These are phyloP conservation scores for Escovopsis sp. DNA, from an alignment of 2,329 filamentous ascomycete species.

Conservation along the genomic window DNA sequence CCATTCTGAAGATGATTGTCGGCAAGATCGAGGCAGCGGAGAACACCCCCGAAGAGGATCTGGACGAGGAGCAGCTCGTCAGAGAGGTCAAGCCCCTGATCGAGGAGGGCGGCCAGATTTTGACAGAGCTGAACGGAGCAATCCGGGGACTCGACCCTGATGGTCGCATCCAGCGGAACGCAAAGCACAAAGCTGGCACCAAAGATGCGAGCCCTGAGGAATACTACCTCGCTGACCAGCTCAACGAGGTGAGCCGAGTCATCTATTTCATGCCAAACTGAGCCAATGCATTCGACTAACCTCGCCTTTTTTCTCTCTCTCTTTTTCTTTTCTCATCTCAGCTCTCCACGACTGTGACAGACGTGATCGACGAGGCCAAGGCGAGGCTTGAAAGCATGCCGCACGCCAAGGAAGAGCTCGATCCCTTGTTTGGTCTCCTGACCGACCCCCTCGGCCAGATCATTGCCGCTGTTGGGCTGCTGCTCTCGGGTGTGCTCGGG, in stretches of 20 bases:
- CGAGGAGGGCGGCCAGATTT: constrained; percentile 68
- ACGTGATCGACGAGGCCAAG: constrained; percentile 76
- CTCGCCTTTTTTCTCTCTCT: no score
- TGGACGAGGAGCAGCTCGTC: constrained; percentile 81
- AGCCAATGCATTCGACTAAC: constrained; percentile 4
- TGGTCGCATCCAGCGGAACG: constrained; percentile 68
- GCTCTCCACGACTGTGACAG: constrained; percentile 65
- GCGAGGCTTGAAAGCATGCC: constrained; percentile 84
- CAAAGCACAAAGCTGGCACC: constrained; percentile 64
- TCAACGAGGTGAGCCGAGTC: constrained; percentile 49
- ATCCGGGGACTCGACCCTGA: constrained; percentile 84
- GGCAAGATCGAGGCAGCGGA: constrained; percentile 73
- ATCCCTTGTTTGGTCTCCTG: constrained; percentile 73
- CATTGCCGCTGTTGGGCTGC: constrained; percentile 70
- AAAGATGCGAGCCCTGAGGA: constrained; percentile 58
- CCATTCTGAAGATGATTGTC: constrained; percentile 74
- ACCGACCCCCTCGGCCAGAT: constrained; percentile 87
- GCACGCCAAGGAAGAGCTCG: constrained; percentile 86
- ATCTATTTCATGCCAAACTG: not conserved
- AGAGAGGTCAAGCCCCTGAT: constrained; percentile 76
- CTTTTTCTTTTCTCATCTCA: constrained; percentile 11
- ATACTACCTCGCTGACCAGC: constrained; percentile 65
- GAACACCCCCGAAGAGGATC: constrained; percentile 67
- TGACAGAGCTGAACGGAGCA: constrained; percentile 73
- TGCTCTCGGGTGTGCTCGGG: constrained; percentile 70